These are phyloP conservation scores for Myxozyma geophila DNA, from an alignment of 805 yeast genomes.

Conservation along the genomic window DNA sequence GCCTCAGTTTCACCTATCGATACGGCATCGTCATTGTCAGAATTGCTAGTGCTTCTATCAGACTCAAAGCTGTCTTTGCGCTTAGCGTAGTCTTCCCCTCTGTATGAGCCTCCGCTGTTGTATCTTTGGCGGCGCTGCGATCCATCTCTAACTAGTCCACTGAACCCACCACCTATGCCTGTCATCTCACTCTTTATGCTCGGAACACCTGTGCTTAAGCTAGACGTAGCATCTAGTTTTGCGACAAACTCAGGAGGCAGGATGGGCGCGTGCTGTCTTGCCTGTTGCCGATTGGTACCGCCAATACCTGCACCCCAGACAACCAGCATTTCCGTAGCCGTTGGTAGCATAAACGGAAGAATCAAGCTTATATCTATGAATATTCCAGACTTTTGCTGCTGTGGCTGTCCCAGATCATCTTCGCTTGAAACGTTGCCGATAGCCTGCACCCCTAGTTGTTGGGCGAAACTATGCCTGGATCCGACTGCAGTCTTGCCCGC, in stretches of 20 bases:
- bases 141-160: neutral
- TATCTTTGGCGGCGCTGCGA: slow-evolving; percentile 11
- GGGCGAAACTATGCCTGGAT: neutral
- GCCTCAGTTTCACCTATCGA: neutral
- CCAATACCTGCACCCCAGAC: slow-evolving; percentile 79
- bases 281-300: slow-evolving; percentile 58
- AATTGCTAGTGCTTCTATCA: neutral
- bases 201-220: slow-evolving; percentile 33
- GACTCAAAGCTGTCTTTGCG: slow-evolving; percentile 7
- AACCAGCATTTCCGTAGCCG: slow-evolving; percentile 69
- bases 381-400: slow-evolving; percentile 31
- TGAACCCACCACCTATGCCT: slow-evolving; percentile 14
- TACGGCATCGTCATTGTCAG: slow-evolving; percentile 1
- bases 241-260: slow-evolving; percentile 73
- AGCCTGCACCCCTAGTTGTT: neutral
- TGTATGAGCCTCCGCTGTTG: slow-evolving; percentile 9
- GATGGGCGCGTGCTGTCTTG: slow-evolving; percentile 64
- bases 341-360: slow-evolving; percentile 67
- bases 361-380: slow-evolving; percentile 44
- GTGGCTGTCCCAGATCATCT: slow-evolving; percentile 12
- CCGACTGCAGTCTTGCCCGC: neutral
- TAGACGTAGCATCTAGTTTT: slow-evolving; percentile 59
- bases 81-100: slow-evolving; percentile 1
- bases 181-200: slow-evolving; percentile 30
- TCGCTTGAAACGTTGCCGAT: slow-evolving; percentile 5